phyloP scores from a whole-genome alignment of 2,329 filamentous ascomycete genomes.

The Aspergillus clavatus region DNA sequence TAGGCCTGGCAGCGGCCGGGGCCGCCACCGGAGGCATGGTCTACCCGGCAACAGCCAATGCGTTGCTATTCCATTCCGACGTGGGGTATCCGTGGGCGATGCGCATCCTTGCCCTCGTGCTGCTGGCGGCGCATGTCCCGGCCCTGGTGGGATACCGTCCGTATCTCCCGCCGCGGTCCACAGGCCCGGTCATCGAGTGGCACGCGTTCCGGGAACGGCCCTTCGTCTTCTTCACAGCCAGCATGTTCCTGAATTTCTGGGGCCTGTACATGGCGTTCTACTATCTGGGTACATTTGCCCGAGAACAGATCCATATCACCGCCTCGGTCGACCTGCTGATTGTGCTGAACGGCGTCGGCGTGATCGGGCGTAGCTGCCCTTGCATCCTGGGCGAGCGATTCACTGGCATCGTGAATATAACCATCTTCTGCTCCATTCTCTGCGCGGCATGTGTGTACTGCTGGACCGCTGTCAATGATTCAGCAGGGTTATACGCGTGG shows the following conservation, averaged over 20 bases:
- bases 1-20: slow-evolving; percentile 36
- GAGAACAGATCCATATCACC: slow-evolving; percentile 42
- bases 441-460: slow-evolving; percentile 49
- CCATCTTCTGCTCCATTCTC: slow-evolving; percentile 48
- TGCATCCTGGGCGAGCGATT: slow-evolving; percentile 51
- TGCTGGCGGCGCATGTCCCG: slow-evolving; percentile 44
- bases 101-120: slow-evolving; percentile 44
- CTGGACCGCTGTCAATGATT: slow-evolving; percentile 51
- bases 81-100: slow-evolving; percentile 46
- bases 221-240: slow-evolving; percentile 48
- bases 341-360: slow-evolving; percentile 54
- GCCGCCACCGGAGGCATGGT: slow-evolving; percentile 43
- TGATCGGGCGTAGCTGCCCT: slow-evolving; percentile 51
- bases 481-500: slow-evolving; percentile 40
- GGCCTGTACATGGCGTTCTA: slow-evolving; percentile 57
- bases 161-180: slow-evolving; percentile 29
- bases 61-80: slow-evolving; percentile 31
- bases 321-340: slow-evolving; percentile 54
- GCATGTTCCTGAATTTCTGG: slow-evolving; percentile 46
- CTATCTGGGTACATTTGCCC: slow-evolving; percentile 51
- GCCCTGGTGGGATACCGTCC: background rate
- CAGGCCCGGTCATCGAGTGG: slow-evolving; percentile 53
- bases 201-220: slow-evolving; percentile 53
- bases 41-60: slow-evolving; percentile 42
- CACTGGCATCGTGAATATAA: slow-evolving; percentile 53